phyloP scores from a whole-genome alignment of 768 basidiomycete species.

The Tephrocybe sp. region DNA sequence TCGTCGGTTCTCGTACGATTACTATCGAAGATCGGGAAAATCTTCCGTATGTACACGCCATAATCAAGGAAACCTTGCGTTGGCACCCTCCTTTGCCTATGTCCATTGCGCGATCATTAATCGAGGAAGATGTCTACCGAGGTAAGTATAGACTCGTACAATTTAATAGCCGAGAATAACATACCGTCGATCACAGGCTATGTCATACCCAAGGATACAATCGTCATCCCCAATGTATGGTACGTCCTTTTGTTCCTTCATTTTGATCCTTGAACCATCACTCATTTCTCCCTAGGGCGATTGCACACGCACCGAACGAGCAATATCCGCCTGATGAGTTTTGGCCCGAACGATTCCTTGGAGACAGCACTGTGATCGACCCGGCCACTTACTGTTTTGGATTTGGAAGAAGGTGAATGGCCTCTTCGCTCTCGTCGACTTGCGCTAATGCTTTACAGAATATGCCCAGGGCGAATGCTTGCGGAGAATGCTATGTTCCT shows the following conservation, averaged over 20 bases:
- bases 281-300: too few relatives aligned
- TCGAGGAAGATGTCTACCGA: neutral
- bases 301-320: too few relatives aligned
- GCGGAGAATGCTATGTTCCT: neutral
- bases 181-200: neutral
- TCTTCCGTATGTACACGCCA: neutral
- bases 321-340: too few relatives aligned
- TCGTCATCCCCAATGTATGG: neutral
- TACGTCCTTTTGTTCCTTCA: neutral
- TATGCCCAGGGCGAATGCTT: neutral
- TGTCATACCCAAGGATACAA: neutral
- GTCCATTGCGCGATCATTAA: neutral
- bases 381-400: too few relatives aligned
- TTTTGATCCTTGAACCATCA: neutral
- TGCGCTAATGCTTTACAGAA: neutral
- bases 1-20: neutral
- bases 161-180: neutral
- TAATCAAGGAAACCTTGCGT: conserved; percentile 1
- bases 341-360: too few relatives aligned
- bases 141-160: neutral
- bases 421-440: neutral
- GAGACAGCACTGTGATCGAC: too few relatives aligned
- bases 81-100: neutral
- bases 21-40: neutral
- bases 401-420: neutral